These are phyloP conservation scores for Saccharomycopsis phalli DNA, from an alignment of 1,139 yeast species.

Conservation along the genomic window DNA sequence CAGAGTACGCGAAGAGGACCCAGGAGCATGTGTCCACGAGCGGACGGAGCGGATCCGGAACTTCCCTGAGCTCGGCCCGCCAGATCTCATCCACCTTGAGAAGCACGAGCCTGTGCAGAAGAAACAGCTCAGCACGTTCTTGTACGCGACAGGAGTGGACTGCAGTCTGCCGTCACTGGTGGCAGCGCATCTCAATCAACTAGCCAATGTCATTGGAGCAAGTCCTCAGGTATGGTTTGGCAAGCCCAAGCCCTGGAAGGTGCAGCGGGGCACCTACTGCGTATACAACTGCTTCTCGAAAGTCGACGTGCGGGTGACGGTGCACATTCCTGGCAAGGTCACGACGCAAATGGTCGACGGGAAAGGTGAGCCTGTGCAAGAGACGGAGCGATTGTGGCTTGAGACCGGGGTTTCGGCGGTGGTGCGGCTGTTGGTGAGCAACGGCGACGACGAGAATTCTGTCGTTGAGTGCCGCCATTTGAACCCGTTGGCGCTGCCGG, in stretches of 20 bases:
- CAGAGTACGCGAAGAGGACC: conserved; percentile 37
- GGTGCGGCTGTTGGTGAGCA: conserved; percentile 63
- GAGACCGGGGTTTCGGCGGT: conserved; percentile 79
- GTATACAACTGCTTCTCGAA: conserved; percentile 69
- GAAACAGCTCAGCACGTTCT: conserved; percentile 32
- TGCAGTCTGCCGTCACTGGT: conserved; percentile 57
- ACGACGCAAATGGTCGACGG: conserved; percentile 62
- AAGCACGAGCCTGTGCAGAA: conserved; percentile 31
- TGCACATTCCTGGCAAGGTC: conserved; percentile 69
- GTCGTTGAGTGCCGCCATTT: conserved; percentile 54
- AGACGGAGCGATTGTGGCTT: conserved; percentile 50
- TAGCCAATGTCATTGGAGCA: conserved; percentile 51
- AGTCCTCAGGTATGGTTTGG: conserved; percentile 65
- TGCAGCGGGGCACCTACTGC: conserved; percentile 62
- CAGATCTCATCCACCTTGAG: conserved; percentile 72
- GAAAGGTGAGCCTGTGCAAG: conserved; percentile 37
- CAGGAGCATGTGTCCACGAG: conserved; percentile 43
- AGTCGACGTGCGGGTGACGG: conserved; percentile 69
- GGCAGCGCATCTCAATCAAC: conserved; percentile 70
- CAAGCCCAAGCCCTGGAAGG: conserved; percentile 67
- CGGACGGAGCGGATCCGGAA: conserved; percentile 37
- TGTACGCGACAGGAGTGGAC: conserved; percentile 49
- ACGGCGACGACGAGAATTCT: conserved; percentile 54
- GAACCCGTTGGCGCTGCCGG: conserved; percentile 52
- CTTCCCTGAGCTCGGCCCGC: conserved; percentile 71